phyloP scores from a whole-genome alignment of 768 basidiomycete species.

The Mycena leptocephala region DNA sequence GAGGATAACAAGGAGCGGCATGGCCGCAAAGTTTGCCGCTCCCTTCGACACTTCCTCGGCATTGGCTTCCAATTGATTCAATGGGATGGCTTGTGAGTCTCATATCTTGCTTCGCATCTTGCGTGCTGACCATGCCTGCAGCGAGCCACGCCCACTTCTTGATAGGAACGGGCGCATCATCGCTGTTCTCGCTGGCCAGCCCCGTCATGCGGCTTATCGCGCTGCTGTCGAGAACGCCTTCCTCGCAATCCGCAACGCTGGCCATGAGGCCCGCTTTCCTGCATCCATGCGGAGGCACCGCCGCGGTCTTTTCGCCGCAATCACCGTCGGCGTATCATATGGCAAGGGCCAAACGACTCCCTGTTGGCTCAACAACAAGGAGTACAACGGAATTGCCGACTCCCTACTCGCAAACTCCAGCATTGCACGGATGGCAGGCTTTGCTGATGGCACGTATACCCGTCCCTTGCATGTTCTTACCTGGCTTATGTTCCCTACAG shows the following conservation, averaged over 20 bases:
- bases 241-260: neutral
- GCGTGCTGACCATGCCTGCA: neutral
- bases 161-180: constrained; percentile 22
- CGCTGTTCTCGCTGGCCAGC: constrained; percentile 21
- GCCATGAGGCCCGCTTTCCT: neutral
- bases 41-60: neutral
- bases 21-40: neutral
- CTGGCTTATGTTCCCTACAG: neutral
- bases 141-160: constrained; percentile 8
- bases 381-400: neutral
- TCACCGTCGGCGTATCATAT: constrained; percentile 36
- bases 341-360: constrained; percentile 37
- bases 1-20: neutral
- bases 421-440: constrained; percentile 28
- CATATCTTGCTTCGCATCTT: neutral
- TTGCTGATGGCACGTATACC: constrained; percentile 28
- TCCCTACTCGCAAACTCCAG: neutral
- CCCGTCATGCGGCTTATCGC: neutral
- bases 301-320: constrained; percentile 33
- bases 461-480: neutral
- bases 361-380: too few relatives aligned
- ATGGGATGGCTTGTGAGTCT: neutral
- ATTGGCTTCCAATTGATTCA: neutral
- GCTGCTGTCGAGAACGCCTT: neutral
- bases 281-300: neutral